Percentiles rank a stretch among this genome's conserved stretches.
Evolutionary conservation across 148 eudicot genomes (phyloP).

Genomic region (Chenopodium berlandieri): DNA sequence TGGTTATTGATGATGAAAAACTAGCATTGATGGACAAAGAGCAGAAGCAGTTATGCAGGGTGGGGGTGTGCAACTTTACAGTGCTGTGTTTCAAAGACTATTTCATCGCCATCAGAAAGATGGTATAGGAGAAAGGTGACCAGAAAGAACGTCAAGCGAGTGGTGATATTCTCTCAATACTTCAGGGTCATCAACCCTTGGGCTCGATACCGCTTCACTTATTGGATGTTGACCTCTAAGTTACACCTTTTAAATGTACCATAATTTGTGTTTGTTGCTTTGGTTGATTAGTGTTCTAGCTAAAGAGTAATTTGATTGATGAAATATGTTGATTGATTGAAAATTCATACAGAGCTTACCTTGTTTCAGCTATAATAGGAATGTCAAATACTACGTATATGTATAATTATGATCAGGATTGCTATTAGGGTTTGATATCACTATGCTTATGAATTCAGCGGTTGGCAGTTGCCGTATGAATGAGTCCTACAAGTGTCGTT

Average conservation of each 20-base stretch:
- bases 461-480: not conserved
- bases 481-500: not conserved
- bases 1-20: constrained; percentile 93
- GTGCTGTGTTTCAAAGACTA: constrained; percentile 1
- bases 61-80: constrained; percentile 69
- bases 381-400: too few species aligned
- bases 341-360: too few species aligned
- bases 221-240: too few species aligned
- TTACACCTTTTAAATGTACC: too few species aligned
- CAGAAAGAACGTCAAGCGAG: not conserved
- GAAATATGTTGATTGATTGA: too few species aligned
- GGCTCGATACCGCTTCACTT: too few species aligned
- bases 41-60: constrained; percentile 92
- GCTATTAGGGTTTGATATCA: not conserved
- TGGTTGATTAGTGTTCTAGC: too few species aligned
- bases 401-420: not conserved
- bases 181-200: not conserved
- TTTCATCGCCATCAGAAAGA: not conserved
- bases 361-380: too few species aligned
- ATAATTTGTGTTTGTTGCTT: too few species aligned
- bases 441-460: not conserved
- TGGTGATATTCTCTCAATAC: not conserved
- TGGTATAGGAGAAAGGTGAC: not conserved
- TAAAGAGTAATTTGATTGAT: too few species aligned
- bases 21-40: constrained; percentile 74